These are phyloP conservation scores for Torrubiella hemipterigena DNA, from an alignment of 2,329 filamentous ascomycete genomes.

Conservation along the genomic window DNA sequence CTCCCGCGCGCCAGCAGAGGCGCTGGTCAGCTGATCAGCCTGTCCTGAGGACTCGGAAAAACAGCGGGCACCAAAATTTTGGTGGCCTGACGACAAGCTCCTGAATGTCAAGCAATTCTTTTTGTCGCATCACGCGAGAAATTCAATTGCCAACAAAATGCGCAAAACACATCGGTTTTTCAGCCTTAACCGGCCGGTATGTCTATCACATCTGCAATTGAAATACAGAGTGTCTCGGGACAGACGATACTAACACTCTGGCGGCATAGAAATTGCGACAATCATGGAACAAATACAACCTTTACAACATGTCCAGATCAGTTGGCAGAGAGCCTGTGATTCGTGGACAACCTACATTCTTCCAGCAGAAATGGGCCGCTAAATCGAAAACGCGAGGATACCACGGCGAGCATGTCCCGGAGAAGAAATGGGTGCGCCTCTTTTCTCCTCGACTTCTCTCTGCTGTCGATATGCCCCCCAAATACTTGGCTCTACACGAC, in stretches of 20 bases:
- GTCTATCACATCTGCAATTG: conserved; percentile 14
- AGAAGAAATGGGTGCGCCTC: conserved; percentile 89
- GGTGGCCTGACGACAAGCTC: conserved; percentile 8
- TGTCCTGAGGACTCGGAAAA: no score
- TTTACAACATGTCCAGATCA: conserved; percentile 64
- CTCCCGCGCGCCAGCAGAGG: no score
- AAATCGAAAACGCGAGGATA: conserved; percentile 78
- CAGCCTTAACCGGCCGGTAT: conserved; percentile 53
- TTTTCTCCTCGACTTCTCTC: conserved; percentile 72
- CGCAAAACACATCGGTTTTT: conserved; percentile 51
- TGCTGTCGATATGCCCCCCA: conserved; percentile 74
- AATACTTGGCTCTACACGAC: conserved; percentile 68
- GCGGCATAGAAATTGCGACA: conserved; percentile 71
- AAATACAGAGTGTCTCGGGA: not conserved
- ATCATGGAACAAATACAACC: conserved; percentile 95
- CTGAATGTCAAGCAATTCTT: conserved; percentile 6
- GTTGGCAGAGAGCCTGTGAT: conserved; percentile 18
- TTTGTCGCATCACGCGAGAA: conserved; percentile 13
- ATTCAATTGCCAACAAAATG: conserved; percentile 32
- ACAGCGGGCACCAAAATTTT: conserved; percentile 23
- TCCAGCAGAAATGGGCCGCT: conserved; percentile 95
- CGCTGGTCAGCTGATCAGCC: no score
- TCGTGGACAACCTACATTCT: conserved; percentile 54
- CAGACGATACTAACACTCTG: not conserved
- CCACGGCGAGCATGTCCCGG: conserved; percentile 88